These are phyloP conservation scores for Helichrysum umbraculigerum DNA, from an alignment of 129 eudicot species.

Conservation along the genomic window DNA sequence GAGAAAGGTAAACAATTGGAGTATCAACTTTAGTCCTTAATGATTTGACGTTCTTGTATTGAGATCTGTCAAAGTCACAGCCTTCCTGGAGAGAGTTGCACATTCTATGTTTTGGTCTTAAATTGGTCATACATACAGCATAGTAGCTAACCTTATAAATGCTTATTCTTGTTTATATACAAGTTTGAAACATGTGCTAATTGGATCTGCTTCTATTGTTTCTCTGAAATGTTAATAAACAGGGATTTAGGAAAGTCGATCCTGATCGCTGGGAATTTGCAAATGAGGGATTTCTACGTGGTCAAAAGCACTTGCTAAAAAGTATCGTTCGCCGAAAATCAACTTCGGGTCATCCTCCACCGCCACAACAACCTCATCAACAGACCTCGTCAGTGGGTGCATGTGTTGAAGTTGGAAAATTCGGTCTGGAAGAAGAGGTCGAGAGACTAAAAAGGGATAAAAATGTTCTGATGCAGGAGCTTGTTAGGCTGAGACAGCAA, in stretches of 20 bases:
- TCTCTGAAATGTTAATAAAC: constrained; percentile 24
- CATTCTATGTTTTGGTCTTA: neutral
- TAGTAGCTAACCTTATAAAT: neutral
- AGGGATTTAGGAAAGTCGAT: constrained; percentile 88
- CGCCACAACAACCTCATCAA: constrained; percentile 48
- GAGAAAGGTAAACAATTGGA: neutral
- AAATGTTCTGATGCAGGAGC: constrained; percentile 82
- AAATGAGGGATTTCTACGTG: constrained; percentile 82
- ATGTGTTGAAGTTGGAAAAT: constrained; percentile 90
- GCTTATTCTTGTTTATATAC: neutral
- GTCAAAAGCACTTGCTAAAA: constrained; percentile 76
- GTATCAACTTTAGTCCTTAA: neutral
- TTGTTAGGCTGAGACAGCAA: constrained; percentile 80
- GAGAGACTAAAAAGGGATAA: constrained; percentile 86
- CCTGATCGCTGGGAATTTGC: constrained; percentile 98
- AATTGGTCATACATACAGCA: neutral
- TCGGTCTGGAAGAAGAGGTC: constrained; percentile 88
- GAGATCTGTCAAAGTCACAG: too few species aligned
- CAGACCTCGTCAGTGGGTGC: constrained; percentile 63
- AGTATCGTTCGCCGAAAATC: constrained; percentile 64
- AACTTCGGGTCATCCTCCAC: constrained; percentile 59
- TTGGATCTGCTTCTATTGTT: neutral
- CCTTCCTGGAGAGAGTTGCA: too few species aligned
- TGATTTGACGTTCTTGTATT: too few species aligned
- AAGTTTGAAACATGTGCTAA: constrained; percentile 18